Conservation (phyloP, 257 asterid genomes). For the Linaria vulgaris region DNA sequence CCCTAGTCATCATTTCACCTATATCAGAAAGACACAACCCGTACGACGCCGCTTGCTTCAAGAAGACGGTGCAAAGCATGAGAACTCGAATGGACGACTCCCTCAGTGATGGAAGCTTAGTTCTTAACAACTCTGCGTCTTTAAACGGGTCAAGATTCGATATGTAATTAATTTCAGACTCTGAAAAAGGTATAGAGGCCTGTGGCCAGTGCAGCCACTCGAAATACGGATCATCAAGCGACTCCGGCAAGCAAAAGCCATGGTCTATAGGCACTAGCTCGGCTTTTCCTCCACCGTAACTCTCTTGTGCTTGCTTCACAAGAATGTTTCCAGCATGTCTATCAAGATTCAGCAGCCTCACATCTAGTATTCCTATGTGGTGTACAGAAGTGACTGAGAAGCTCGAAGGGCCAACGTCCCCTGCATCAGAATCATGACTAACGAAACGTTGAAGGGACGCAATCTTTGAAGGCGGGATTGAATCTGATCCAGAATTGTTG, state of each 20-base stretch:
- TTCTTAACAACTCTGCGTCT: slow-evolving; percentile 70
- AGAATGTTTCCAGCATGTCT: slow-evolving; percentile 94
- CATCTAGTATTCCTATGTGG: slow-evolving; percentile 79
- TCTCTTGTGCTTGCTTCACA: slow-evolving; percentile 58
- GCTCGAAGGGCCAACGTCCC: slow-evolving; percentile 88
- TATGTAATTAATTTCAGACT: slow-evolving; percentile 68
- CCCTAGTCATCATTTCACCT: slow-evolving; percentile 90
- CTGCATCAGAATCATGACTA: slow-evolving; percentile 79
- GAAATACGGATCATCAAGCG: slow-evolving; percentile 91
- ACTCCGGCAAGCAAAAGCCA: slow-evolving; percentile 90
- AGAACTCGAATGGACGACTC: slow-evolving; percentile 82
- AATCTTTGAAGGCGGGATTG: slow-evolving; percentile 46
- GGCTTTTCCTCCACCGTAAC: slow-evolving; percentile 46
- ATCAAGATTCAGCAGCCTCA: slow-evolving; percentile 84
- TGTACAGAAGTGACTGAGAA: slow-evolving; percentile 79
- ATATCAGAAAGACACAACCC: slow-evolving; percentile 86
- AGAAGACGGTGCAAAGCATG: slow-evolving; percentile 71
- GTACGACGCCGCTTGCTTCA: slow-evolving; percentile 59
- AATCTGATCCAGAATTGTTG: slow-evolving; percentile 36
- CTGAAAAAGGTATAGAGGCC: slow-evolving; percentile 83
- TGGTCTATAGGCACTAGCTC: slow-evolving; percentile 96
- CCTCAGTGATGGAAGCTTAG: slow-evolving; percentile 62
- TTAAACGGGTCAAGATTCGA: slow-evolving; percentile 65
- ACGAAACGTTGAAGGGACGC: slow-evolving; percentile 86
- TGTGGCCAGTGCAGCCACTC: slow-evolving; percentile 99